Evolutionary conservation across 441 rosid genomes (phyloP).

Genomic region (Mallotus repandus): DNA sequence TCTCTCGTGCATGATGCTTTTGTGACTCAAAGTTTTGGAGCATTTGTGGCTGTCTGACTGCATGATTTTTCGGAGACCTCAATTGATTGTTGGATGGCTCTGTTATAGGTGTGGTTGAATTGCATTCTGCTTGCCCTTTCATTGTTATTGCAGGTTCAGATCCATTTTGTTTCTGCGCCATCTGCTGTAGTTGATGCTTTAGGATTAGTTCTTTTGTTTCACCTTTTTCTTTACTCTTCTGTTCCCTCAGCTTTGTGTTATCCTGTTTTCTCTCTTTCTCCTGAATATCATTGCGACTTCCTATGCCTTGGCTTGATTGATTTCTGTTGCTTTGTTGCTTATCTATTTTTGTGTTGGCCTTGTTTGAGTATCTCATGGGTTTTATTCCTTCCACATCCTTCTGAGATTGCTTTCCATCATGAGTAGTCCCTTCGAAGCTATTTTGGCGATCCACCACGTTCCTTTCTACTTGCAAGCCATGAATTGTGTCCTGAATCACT

Average conservation of each 20-base stretch:
- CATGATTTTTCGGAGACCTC: conserved; percentile 27
- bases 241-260: conserved; percentile 30
- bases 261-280: conserved; percentile 40
- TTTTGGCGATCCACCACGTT: conserved; percentile 21
- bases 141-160: conserved; percentile 26
- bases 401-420: conserved; percentile 30
- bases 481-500: conserved; percentile 24
- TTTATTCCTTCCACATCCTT: conserved; percentile 36
- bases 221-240: conserved; percentile 32
- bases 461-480: conserved; percentile 30
- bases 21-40: conserved; percentile 30
- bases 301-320: conserved; percentile 25
- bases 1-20: conserved; percentile 32
- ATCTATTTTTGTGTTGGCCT: conserved; percentile 26
- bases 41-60: conserved; percentile 29
- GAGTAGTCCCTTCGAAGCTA: conserved; percentile 32
- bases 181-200: conserved; percentile 41
- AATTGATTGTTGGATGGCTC: conserved; percentile 34
- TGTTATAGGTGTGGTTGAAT: conserved; percentile 27
- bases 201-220: conserved; percentile 28
- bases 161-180: conserved; percentile 24
- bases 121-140: conserved; percentile 28
- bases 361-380: conserved; percentile 26
- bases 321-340: conserved; percentile 27
- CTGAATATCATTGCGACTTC: conserved; percentile 32